Evolutionary conservation across 192 early-diverging fungal genomes (phyloP).

Genomic region (Spinellus fusiger): DNA sequence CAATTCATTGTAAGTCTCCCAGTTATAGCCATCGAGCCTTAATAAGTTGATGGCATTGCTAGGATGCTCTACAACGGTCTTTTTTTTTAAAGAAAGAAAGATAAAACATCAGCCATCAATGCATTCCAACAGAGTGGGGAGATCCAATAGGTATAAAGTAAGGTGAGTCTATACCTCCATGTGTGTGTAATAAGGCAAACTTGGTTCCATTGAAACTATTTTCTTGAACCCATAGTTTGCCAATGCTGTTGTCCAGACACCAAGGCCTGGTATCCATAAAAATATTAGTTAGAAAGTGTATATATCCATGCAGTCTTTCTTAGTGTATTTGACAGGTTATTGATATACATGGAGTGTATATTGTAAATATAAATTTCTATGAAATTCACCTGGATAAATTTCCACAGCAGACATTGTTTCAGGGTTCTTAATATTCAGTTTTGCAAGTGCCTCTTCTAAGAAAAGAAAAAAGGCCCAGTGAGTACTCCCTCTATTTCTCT

Average conservation of each 20-base stretch:
- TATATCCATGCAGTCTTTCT: neutral
- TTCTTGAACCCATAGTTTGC: constrained; percentile 23
- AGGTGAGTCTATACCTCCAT: constrained; percentile 14
- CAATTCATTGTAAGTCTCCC: constrained; percentile 24
- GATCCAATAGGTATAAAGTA: no score
- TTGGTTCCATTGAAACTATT: constrained; percentile 20
- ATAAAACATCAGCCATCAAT: neutral
- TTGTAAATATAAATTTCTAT: no score
- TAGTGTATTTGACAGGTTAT: no score
- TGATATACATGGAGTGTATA: no score
- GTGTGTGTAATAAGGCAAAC: constrained; percentile 2
- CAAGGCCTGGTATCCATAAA: constrained; percentile 16
- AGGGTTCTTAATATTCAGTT: constrained; percentile 3
- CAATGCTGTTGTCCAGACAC: constrained; percentile 28
- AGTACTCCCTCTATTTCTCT: no score
- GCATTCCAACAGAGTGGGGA: neutral
- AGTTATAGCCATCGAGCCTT: constrained; percentile 29
- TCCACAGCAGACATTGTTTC: constrained; percentile 28
- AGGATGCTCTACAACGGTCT: neutral
- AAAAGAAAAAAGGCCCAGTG: no score
- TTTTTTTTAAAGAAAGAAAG: neutral
- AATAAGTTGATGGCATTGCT: neutral
- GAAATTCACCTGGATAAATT: constrained; percentile 32
- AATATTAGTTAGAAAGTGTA: neutral
- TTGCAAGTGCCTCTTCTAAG: constrained; percentile 15